Evolutionary conservation across 768 basidiomycete species (phyloP), one percentile per base, ranked within the genome.

Genomic region (Lenzites betulinus): DNA sequence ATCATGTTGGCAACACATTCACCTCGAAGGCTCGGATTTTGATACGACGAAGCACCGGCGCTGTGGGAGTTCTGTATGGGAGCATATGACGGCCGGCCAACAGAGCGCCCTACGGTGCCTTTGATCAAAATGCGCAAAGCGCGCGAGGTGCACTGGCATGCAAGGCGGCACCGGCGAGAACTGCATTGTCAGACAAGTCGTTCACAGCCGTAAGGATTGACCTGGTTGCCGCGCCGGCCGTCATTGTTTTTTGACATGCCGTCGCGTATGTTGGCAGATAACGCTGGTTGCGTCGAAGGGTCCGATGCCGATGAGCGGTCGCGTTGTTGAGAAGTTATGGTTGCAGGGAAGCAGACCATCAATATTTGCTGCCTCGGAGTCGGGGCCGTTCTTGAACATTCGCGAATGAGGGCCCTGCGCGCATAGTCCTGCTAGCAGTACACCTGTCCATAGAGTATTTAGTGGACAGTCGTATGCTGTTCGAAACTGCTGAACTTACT

Each of bases 21-120:
- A 30, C 23, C 18, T 26, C 36, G 38, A 49, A n/a, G 47, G 55
- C 49, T 57, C 55, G 55, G 55, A 57, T 57, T 23, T 18, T 12
- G 55, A 12, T 11, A 1, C 28, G 1, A 23, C 39, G 25, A 41
- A 49, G 20, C 7, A 18, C 55, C 47, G 54, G 38, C n/a, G 36
- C 46, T 44, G 55, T 57, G 55, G 47, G 55, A 57, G 25, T 23
- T 20, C 39, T 36, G n/a, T 41, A 8, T 39, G 47, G 36, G 44
- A 55, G 25, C 35, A 54, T 44, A 54, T 23, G 35, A 20, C 36
- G 23, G 0, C 20, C 13, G 51, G 16, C 22, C 36, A 23, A 39
- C 18, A 38, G 36, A n/a, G 22, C 51, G 51, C 51, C 25, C 33
- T 23, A 7, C 13, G n/a, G n/a, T n/a, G 36, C 20, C 51, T 38